Evolutionary conservation across 225 moss, liverwort and hornwort genomes (phyloP).

Genomic region (Polytrichum formosum): DNA sequence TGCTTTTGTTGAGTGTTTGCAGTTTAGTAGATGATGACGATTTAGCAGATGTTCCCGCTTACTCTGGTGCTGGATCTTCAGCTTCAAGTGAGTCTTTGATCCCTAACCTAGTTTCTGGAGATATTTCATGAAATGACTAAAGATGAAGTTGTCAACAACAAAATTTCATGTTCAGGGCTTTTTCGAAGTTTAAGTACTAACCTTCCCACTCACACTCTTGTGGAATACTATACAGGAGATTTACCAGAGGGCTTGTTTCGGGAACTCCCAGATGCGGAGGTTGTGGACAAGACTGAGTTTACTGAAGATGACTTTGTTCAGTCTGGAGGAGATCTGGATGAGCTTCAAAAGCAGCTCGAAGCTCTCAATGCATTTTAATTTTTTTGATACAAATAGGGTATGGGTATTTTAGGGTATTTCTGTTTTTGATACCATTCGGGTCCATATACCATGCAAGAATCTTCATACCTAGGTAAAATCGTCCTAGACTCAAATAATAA

Average conservation of each 20-base stretch:
- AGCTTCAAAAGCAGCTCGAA: conserved; percentile 86
- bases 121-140: too few relatives aligned
- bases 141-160: too few relatives aligned
- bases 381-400: too few relatives aligned
- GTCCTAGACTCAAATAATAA: too few relatives aligned
- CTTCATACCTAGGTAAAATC: too few relatives aligned
- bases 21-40: conserved; percentile 73
- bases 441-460: too few relatives aligned
- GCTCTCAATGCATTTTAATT: conserved; percentile 63
- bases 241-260: conserved; percentile 79
- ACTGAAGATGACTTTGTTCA: conserved; percentile 53
- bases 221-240: conserved; percentile 37
- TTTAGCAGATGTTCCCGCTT: conserved; percentile 37
- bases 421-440: too few relatives aligned
- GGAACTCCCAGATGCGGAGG: conserved; percentile 86
- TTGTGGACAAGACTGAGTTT: conserved; percentile 54
- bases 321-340: conserved; percentile 86
- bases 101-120: not conserved
- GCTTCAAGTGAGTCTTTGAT: conserved; percentile 41
- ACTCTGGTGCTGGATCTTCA: conserved; percentile 32
- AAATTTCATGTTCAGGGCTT: too few relatives aligned
- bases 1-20: conserved; percentile 20
- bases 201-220: not conserved
- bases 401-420: too few relatives aligned
- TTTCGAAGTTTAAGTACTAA: not conserved